Conservation (phyloP, 179 eudicot genomes). For the Pouteria campechiana region DNA sequence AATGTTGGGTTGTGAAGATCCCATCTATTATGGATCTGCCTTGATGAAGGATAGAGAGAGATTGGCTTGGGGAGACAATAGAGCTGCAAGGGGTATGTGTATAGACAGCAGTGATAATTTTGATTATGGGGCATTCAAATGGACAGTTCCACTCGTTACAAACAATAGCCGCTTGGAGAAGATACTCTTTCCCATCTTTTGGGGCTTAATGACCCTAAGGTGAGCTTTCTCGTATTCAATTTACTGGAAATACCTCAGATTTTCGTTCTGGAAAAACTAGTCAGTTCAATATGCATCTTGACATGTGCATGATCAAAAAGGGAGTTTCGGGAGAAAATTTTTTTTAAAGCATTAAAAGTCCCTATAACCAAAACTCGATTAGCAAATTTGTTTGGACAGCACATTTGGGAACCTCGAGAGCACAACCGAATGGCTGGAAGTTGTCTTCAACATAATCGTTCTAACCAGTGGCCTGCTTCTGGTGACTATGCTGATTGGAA, state of each 20-base stretch:
- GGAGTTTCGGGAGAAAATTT: no score
- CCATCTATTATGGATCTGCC: conserved; percentile 56
- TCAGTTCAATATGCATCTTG: no score
- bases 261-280: no score
- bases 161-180: conserved; percentile 45
- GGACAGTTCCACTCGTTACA: conserved; percentile 49
- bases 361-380: no score
- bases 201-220: conserved; percentile 67
- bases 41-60: conserved; percentile 28
- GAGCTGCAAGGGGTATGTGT: conserved; percentile 30
- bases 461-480: conserved; percentile 83
- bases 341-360: no score
- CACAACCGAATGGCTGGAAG: conserved; percentile 92
- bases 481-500: conserved; percentile 96
- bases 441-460: conserved; percentile 72
- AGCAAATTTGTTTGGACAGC: no score
- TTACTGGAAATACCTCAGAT: no score
- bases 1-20: conserved; percentile 53
- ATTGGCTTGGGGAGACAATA: conserved; percentile 48
- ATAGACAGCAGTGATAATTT: conserved; percentile 18
- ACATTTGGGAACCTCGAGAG: conserved; percentile 93
- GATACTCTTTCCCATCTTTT: conserved; percentile 45
- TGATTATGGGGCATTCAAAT: conserved; percentile 43
- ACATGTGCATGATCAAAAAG: no score
- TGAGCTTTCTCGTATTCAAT: conserved; percentile 1